Evolutionary conservation across 306 rosid genomes (phyloP).

Genomic region (Carpinus fangiana): DNA sequence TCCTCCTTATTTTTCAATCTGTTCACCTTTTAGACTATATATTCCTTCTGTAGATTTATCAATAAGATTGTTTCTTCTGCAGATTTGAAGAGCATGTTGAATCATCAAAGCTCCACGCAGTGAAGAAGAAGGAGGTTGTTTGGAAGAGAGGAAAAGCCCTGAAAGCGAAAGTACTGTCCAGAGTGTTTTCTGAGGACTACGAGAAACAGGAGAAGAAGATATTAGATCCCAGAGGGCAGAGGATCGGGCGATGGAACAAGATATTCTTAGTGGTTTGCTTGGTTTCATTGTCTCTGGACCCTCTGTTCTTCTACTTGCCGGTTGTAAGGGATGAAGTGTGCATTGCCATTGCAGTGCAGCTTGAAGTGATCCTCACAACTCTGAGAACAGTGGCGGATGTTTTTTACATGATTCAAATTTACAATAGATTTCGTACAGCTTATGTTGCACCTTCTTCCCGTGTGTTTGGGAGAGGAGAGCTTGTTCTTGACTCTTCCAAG

Average conservation of each 20-base stretch:
- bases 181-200: slow-evolving; percentile 59
- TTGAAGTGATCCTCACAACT: slow-evolving; percentile 44
- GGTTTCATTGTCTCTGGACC: slow-evolving; percentile 56
- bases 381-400: slow-evolving; percentile 45
- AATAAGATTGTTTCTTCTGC: too few species aligned
- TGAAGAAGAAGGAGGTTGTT: too few species aligned
- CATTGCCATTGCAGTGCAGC: slow-evolving; percentile 37
- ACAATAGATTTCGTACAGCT: slow-evolving; percentile 47
- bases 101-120: too few species aligned
- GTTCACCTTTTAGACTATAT: too few species aligned
- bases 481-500: slow-evolving; percentile 50
- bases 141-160: slow-evolving; percentile 22
- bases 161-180: slow-evolving; percentile 44
- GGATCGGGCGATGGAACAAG: slow-evolving; percentile 45
- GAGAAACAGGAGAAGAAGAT: slow-evolving; percentile 43
- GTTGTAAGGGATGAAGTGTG: slow-evolving; percentile 32
- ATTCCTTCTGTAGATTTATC: too few species aligned
- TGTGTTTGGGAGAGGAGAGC: slow-evolving; percentile 66
- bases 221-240: slow-evolving; percentile 49
- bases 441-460: slow-evolving; percentile 59
- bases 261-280: slow-evolving; percentile 45
- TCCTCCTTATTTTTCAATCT: too few species aligned
- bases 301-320: slow-evolving; percentile 58
- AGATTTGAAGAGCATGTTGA: too few species aligned
- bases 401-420: slow-evolving; percentile 51